Percentiles rank a stretch among this genome's conserved stretches.
Conservation (phyloP, 305 asterid genomes). For the Fraxinus paxiana region DNA sequence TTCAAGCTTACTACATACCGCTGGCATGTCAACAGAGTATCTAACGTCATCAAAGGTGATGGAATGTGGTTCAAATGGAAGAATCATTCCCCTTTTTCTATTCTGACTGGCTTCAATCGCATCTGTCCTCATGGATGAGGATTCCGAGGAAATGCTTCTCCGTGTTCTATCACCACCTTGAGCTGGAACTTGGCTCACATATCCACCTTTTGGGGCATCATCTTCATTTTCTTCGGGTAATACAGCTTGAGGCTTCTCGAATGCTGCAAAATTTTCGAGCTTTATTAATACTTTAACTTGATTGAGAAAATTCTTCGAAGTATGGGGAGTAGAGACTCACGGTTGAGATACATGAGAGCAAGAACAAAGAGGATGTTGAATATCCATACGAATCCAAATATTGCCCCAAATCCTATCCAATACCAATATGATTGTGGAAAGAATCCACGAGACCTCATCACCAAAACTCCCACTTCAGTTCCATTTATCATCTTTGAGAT, state of each 20-base stretch:
- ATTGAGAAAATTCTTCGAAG: background rate
- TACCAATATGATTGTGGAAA: conserved; percentile 30
- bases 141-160: background rate
- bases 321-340: conserved; percentile 17
- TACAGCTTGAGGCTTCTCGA: conserved; percentile 23
- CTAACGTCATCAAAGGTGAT: conserved; percentile 26
- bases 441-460: conserved; percentile 24
- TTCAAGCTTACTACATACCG: background rate
- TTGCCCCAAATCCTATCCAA: conserved; percentile 29
- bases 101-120: conserved; percentile 11
- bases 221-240: conserved; percentile 16
- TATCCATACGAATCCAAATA: conserved; percentile 19
- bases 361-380: conserved; percentile 24
- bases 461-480: conserved; percentile 16
- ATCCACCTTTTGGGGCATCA: background rate
- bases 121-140: conserved; percentile 10
- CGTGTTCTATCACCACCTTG: background rate
- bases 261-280: conserved; percentile 19
- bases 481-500: background rate
- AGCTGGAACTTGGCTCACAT: background rate
- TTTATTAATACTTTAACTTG: background rate
- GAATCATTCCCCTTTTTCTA: conserved; percentile 30
- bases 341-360: conserved; percentile 23
- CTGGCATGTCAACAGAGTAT: conserved; percentile 37
- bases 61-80: conserved; percentile 37